Evolutionary conservation across 2,329 filamentous ascomycete species (phyloP).

Genomic region (Calonectria henricotiae): DNA sequence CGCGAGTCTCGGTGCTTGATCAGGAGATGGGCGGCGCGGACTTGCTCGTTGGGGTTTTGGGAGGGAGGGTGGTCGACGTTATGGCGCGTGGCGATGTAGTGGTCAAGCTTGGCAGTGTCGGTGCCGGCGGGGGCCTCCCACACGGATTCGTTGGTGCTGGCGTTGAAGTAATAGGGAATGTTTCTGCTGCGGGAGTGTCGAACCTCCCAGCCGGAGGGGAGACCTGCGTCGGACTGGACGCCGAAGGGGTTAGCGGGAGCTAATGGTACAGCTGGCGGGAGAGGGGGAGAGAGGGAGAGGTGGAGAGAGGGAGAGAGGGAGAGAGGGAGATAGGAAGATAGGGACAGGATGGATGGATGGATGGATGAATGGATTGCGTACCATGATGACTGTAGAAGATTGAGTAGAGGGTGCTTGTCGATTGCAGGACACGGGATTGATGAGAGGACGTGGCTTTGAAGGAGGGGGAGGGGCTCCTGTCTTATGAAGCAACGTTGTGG

Average conservation of each 20-base stretch:
- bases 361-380: background rate
- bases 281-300: background rate
- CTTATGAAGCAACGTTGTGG: conserved; percentile 17
- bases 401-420: background rate
- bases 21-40: conserved; percentile 13
- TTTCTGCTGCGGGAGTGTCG: conserved; percentile 9
- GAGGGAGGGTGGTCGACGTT: background rate
- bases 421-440: background rate
- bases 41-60: background rate
- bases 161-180: conserved; percentile 19
- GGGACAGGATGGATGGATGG: no score
- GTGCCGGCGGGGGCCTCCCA: conserved; percentile 14
- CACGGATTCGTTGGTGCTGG: background rate
- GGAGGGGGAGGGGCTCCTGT: conserved; percentile 18
- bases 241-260: background rate
- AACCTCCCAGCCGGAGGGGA: conserved; percentile 5
- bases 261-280: background rate
- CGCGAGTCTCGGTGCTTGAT: conserved; percentile 15
- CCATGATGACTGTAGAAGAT: background rate
- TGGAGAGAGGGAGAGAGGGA: background rate
- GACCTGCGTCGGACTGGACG: conserved; percentile 10
- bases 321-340: no score
- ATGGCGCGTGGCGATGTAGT: background rate
- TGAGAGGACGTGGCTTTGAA: background rate
- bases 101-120: background rate